Evolutionary conservation across 1,284 basidiomycete genomes (phyloP), one percentile per base, ranked within the genome.

Genomic region (Moesziomyces antarcticus): DNA sequence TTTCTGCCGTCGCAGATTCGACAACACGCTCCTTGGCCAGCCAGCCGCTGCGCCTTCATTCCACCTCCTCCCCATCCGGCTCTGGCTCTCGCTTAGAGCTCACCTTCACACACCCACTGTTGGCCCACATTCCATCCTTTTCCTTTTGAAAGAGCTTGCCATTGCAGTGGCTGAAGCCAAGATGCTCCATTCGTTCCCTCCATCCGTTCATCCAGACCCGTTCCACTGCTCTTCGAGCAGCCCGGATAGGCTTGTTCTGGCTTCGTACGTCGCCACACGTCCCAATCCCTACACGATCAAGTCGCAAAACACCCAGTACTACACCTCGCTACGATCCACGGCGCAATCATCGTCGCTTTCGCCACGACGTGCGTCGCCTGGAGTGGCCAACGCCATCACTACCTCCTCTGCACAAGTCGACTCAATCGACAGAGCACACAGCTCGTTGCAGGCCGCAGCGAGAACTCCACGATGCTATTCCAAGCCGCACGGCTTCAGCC

Each of bases 151-250:
- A 3, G 18, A n/a, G 3, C n/a, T 43, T 50, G 25, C 16, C 40
- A 44, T 4, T 21, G 21, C 18, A n/a, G 20, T 25, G 22, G 16
- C 18, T 40, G 16, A 6, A 18, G 14, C 18, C 45, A 51, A 18
- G 56, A 69, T 69, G 66, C 33, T 63, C 18, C 56, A 69, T 27
- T 48, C 51, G 24, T 53, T 48, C 16, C 56, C 56, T 8, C 40
- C 14, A 16, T 49, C 56, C 20, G 35, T 49, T 20, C 45, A 69
- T 22, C 46, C 50, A 35, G 66, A 69, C 52, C 66, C 66, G 21
- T 69, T 69, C 35, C 52, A 63, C 35, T 63, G 55, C 22, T n/a
- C 43, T n/a, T 69, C 66, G 5, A 69, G 66, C 53, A 69, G 66
- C 47, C 66, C 66, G 4, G 66, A 69, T 14, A 42, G 46, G 56